Evolutionary conservation across 345 rosid genomes (phyloP).

Genomic region (Iberis pinnata): DNA sequence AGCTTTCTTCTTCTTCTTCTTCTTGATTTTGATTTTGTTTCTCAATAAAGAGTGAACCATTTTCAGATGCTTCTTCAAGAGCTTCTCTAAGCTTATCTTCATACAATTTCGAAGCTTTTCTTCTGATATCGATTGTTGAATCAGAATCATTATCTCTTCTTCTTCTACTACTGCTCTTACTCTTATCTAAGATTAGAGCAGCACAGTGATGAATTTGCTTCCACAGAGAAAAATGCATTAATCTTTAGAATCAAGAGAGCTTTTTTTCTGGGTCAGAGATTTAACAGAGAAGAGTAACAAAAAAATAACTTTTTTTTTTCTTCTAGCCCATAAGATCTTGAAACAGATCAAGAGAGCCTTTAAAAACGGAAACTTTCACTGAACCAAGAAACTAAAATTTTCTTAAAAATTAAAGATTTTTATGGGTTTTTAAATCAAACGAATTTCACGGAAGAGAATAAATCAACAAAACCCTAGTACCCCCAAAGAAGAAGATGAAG

Average conservation of each 20-base stretch:
- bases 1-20: constrained; percentile 37
- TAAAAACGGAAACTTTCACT: constrained; percentile 26
- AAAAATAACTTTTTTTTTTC: neutral
- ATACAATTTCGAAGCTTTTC: constrained; percentile 53
- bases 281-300: neutral
- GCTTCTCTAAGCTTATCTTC: constrained; percentile 73
- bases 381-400: constrained; percentile 28
- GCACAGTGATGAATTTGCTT: constrained; percentile 78
- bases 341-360: constrained; percentile 24
- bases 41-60: constrained; percentile 61
- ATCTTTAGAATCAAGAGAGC: constrained; percentile 1
- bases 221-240: constrained; percentile 88
- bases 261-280: neutral
- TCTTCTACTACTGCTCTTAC: constrained; percentile 45
- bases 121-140: constrained; percentile 29
- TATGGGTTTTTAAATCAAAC: neutral
- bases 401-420: neutral
- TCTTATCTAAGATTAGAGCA: constrained; percentile 61
- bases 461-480: neutral
- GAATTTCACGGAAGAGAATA: constrained; percentile 3
- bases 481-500: neutral
- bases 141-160: constrained; percentile 48
- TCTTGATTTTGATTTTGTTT: constrained; percentile 32
- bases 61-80: constrained; percentile 78
- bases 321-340: constrained; percentile 24